Conservation (phyloP, 306 rosid genomes). For the Vigna reflexopilosa region DNA sequence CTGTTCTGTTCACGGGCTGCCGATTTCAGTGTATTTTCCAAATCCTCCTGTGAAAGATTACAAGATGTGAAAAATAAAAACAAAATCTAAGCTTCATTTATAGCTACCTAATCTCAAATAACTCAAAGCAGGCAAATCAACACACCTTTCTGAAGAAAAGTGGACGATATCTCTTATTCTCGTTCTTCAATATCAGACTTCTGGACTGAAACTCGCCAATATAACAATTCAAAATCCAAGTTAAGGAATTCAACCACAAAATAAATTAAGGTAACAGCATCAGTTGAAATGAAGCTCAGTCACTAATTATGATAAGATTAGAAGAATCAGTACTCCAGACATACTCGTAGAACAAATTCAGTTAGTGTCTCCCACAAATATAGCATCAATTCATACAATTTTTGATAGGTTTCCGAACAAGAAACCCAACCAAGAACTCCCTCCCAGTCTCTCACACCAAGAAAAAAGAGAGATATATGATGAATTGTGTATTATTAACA, state of each 20-base stretch:
- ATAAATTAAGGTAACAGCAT: not conserved
- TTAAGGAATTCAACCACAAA: constrained; percentile 32
- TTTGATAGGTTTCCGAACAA: too few relatives aligned
- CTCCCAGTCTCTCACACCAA: too few relatives aligned
- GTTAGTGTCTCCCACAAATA: constrained; percentile 5
- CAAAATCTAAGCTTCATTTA: constrained; percentile 35
- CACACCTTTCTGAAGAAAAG: constrained; percentile 90
- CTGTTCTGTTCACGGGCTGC: constrained; percentile 75
- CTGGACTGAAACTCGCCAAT: constrained; percentile 66
- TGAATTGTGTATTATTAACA: too few relatives aligned
- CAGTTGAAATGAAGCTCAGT: constrained; percentile 33
- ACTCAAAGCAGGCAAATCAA: constrained; percentile 34
- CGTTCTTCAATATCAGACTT: constrained; percentile 80
- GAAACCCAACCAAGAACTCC: too few relatives aligned
- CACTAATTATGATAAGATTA: constrained; percentile 31
- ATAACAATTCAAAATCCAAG: constrained; percentile 41
- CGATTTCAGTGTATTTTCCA: constrained; percentile 69
- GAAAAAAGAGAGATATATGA: too few relatives aligned
- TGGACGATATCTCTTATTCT: constrained; percentile 88
- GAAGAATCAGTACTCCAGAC: constrained; percentile 3
- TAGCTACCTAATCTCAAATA: constrained; percentile 29
- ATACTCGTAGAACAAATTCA: constrained; percentile 12
- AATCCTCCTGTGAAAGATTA: constrained; percentile 71
- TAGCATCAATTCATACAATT: not conserved
- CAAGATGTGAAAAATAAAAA: constrained; percentile 35